These are phyloP conservation scores for Hawksworthiomyces lignivorus DNA, from an alignment of 2,329 filamentous ascomycete species.

Conservation along the genomic window DNA sequence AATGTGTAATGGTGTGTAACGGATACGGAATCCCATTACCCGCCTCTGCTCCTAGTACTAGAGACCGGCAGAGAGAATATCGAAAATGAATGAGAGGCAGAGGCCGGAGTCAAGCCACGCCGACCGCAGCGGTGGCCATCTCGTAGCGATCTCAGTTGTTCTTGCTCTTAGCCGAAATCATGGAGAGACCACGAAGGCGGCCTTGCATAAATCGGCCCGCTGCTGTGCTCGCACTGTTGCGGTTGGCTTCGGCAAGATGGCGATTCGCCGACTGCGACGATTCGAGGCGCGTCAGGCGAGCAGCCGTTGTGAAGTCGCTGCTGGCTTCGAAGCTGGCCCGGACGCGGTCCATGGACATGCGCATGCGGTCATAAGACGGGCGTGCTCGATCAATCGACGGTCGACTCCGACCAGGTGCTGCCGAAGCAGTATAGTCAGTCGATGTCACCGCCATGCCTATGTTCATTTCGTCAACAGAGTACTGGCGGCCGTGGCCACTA, in stretches of 20 bases:
- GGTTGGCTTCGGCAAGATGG: background rate
- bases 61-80: conserved; percentile 6
- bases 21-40: background rate
- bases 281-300: conserved; percentile 76
- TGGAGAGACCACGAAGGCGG: conserved; percentile 21
- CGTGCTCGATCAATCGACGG: conserved; percentile 60
- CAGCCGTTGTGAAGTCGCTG: conserved; percentile 86
- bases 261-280: conserved; percentile 49
- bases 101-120: background rate
- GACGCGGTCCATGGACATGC: conserved; percentile 79
- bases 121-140: background rate
- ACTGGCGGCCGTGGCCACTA: conserved; percentile 10
- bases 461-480: conserved; percentile 49
- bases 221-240: conserved; percentile 1
- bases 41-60: conserved; percentile 2
- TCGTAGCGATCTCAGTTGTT: conserved; percentile 4
- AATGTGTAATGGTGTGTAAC: background rate
- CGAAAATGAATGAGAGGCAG: background rate
- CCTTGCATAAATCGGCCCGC: conserved; percentile 15
- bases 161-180: conserved; percentile 21
- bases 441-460: conserved; percentile 46
- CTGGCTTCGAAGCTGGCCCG: conserved; percentile 79
- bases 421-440: conserved; percentile 7
- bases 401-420: conserved; percentile 2
- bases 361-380: conserved; percentile 81